Evolutionary conservation across 2,329 filamentous ascomycete genomes (phyloP), one percentile per base, ranked within the genome.

Genomic region (Sarocladium kiliense): DNA sequence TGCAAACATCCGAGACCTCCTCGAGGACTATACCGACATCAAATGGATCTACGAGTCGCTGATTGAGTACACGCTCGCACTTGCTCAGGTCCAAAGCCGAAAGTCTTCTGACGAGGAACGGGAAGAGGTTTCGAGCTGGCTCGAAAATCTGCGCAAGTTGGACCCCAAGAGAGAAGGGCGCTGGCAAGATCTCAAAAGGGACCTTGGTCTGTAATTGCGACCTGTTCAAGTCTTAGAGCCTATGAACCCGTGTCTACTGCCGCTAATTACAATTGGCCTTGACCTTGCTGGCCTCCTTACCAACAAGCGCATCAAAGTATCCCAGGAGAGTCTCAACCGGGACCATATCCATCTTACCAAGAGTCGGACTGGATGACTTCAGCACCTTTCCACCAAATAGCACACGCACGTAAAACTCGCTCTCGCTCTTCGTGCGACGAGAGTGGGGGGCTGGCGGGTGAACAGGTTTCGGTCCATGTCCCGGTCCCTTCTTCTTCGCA

Each of bases 31-130:
- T 58, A 58, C 66, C 3, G 73, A 79, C 53, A 67, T 74, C 68
- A 95, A 96, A 71, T 94, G 91, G 82, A 88, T 96, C 44, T 96
- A 96, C 66, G 89, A 96, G 70, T 87, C 87, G 4, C 75, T 97
- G 53, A 78, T 97, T 23, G 84, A 90, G 59, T 91, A 90, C 65
- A 85, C 86, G 1, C 66, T 86, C 27, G 73, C 76, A 30, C 69
- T 88, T n/a, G 77, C 76, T 55, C 68, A 69, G n/a, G 64, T 88
- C 58, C 78, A 78, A 62, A 70, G 72, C 70, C 63, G 72, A 45
- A 30, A 36, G 4, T 19, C 49, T 3, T 34, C 26, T 1, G 30
- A 68, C 56, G 77, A 67, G 2, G 60, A 61, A 10, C 56, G 58
- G 1, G 66, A 73, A 5, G 75, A 81, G 59, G 70, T 86, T 41